Evolutionary conservation across 176 grass and related monocot species (phyloP), one percentile per base, ranked within the genome.

Genomic region (Cenchrus fungigraminus): DNA sequence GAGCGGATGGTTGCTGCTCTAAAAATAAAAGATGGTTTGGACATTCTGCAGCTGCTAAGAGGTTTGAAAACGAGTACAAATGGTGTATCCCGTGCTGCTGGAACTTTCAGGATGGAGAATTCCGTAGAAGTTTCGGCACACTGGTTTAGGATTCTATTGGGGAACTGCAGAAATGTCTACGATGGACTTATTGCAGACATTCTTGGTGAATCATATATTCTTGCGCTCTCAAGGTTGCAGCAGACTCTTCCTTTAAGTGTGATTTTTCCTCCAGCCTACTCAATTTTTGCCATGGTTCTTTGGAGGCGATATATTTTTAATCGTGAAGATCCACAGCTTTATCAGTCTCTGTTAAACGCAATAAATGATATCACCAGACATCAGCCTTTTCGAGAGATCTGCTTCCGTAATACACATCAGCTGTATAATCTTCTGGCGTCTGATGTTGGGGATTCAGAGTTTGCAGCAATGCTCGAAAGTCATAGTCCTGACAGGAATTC

Each of bases 161-260:
- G 97, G 3, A 99, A 99, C 79, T 97, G 90, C 80, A 91, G 88
- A 85, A 94, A 88, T 9, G 88, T 97, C 43, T 96, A 88, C 59
- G 90, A 99, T 92, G 97, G 97, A 49, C 82, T 99, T 68, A 79
- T 99, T 89, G 87, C 84, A 60, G 94, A 99, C 77, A 94, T 99
- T 78, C 91, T 99, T 70, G 94, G 97, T 19, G 97, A 99, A 52
- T 79, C 90, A 22, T 99, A 97, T 86, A 69, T 94, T 62, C 79
- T 99, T 76, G 91, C 94, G 87, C 86, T 99, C n/a, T 96, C 82
- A 60, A 96, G 97, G 51, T 94, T 99, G 88, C 97, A 99, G 80
- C 90, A 86, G 50, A 82, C 85, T 66, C 90, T 99, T 85, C 90
- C 94, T 76, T 71, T 99, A 51, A 93, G 52, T 82, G 84, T 91